These are phyloP conservation scores for Sporothrix pseudoabietina DNA, from an alignment of 2,329 filamentous ascomycete genomes.

Conservation along the genomic window DNA sequence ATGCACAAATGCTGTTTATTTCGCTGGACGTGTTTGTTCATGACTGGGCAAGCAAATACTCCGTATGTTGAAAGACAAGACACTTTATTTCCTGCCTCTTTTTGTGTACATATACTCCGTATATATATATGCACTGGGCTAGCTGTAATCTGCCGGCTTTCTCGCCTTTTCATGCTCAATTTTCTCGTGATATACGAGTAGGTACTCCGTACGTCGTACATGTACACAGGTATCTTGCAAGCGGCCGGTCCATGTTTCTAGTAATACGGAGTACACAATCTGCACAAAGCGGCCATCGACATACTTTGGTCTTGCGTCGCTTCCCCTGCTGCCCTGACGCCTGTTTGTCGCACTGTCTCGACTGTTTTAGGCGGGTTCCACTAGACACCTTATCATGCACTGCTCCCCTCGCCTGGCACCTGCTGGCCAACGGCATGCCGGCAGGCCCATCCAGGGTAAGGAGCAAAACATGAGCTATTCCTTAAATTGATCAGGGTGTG, in stretches of 20 bases:
- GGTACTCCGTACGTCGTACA: neutral
- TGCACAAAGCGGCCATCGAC: neutral
- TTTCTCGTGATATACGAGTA: neutral
- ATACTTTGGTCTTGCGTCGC: neutral
- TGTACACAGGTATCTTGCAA: neutral
- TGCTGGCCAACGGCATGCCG: conserved; percentile 26
- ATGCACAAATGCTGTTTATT: conserved; percentile 18
- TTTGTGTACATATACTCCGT: neutral
- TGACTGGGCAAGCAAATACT: neutral
- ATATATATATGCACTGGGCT: neutral
- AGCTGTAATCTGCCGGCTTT: neutral
- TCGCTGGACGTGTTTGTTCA: conserved; percentile 9
- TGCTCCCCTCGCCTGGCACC: conserved; percentile 3
- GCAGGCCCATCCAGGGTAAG: conserved; percentile 10
- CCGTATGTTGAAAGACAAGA: neutral
- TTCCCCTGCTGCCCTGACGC: neutral
- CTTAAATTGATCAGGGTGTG: neutral
- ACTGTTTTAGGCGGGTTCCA: neutral
- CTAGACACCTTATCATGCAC: neutral
- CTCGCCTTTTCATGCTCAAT: neutral
- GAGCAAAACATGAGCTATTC: neutral
- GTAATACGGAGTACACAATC: neutral
- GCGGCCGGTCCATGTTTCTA: neutral
- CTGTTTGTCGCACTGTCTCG: conserved; percentile 23
- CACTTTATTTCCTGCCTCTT: neutral